Conservation (phyloP, 805 yeast genomes). For the Wickerhamomyces rabaulensis region DNA sequence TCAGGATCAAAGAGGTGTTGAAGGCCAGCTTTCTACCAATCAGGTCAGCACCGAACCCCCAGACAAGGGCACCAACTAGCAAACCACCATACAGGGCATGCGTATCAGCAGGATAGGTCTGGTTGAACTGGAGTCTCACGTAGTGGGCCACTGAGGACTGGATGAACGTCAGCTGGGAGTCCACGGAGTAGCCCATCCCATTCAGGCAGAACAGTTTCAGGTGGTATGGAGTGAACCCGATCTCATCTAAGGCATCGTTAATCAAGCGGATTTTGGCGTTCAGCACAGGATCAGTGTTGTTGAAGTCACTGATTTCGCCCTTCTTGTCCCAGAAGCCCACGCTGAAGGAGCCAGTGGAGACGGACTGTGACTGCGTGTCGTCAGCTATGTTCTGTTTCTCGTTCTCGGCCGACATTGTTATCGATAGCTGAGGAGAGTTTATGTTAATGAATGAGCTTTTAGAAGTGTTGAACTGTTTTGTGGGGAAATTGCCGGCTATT, state of each 20-base stretch:
- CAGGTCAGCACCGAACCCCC: slow-evolving; percentile 49
- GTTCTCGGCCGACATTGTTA: background rate
- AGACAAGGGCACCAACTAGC: slow-evolving; percentile 41
- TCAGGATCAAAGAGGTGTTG: slow-evolving; percentile 38
- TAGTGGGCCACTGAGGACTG: slow-evolving; percentile 40
- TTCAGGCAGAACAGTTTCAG: slow-evolving; percentile 39
- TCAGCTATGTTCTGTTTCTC: background rate
- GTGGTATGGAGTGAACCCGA: slow-evolving; percentile 55
- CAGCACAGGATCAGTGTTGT: slow-evolving; percentile 23
- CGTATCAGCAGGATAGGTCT: slow-evolving; percentile 37
- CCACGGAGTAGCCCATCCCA: slow-evolving; percentile 48
- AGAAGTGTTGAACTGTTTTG: too few species aligned
- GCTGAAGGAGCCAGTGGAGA: background rate
- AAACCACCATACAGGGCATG: slow-evolving; percentile 43
- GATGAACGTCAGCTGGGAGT: slow-evolving; percentile 42
- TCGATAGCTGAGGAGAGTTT: too few species aligned
- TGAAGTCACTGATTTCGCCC: slow-evolving; percentile 14
- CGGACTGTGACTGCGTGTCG: too few species aligned
- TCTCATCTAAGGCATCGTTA: slow-evolving; percentile 52
- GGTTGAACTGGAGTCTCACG: slow-evolving; percentile 41
- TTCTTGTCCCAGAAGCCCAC: slow-evolving; percentile 9
- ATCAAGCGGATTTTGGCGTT: slow-evolving; percentile 35
- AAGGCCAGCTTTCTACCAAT: slow-evolving; percentile 48
- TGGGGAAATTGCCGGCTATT: too few species aligned
- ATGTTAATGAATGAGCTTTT: too few species aligned